These are phyloP conservation scores for Musa beccarii DNA, from an alignment of 176 grass and related monocot species.

Conservation along the genomic window DNA sequence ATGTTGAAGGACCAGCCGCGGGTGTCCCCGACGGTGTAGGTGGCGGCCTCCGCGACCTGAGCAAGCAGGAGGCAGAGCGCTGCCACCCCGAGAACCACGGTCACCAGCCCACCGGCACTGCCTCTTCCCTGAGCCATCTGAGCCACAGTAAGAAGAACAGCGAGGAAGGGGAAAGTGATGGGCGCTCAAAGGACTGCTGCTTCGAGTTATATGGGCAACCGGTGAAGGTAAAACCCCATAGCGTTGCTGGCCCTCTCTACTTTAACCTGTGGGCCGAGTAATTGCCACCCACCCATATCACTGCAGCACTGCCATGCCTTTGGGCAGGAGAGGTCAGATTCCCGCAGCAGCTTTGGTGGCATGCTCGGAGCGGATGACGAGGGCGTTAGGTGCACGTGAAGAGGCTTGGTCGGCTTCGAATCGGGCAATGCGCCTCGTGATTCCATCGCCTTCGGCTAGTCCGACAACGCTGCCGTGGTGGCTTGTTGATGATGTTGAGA, in stretches of 20 bases:
- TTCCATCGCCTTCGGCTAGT: no score
- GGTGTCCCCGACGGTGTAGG: slow-evolving; percentile 14
- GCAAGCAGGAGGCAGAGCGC: not conserved
- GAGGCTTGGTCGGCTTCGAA: no score
- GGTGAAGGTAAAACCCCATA: not conserved
- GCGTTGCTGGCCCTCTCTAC: not conserved
- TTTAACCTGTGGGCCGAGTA: not conserved
- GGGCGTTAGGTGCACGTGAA: no score
- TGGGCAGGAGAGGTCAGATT: no score
- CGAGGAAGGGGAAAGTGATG: not conserved
- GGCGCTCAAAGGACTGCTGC: no score
- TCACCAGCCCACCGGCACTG: not conserved
- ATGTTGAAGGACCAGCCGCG: slow-evolving; percentile 13
- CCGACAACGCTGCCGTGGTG: no score
- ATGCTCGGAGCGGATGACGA: no score
- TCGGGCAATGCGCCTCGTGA: no score
- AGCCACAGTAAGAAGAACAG: not conserved
- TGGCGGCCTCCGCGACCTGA: slow-evolving; percentile 1
- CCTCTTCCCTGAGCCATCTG: slow-evolving; percentile 22
- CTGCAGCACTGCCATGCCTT: no score
- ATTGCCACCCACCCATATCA: slow-evolving; percentile 5
- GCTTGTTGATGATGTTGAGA: no score
- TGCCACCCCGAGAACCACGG: not conserved
- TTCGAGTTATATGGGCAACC: no score
- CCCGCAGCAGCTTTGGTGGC: no score